Evolutionary conservation across 495 filamentous ascomycete species (phyloP).

Genomic region (Xylaria intraflava): DNA sequence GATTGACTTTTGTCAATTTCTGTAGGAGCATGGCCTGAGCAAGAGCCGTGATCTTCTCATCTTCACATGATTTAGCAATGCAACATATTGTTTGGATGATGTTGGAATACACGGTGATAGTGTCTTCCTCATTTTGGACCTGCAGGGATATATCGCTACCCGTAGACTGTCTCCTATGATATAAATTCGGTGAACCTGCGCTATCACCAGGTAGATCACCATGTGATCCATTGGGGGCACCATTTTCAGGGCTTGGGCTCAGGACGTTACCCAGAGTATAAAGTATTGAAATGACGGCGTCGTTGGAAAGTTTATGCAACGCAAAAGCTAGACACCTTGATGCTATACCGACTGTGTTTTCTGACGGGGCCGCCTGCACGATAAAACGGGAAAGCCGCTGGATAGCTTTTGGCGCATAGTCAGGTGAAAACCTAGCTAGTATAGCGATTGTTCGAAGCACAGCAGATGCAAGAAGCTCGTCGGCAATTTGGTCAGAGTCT

Average conservation of each 20-base stretch:
- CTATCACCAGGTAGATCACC: slow-evolving; percentile 29
- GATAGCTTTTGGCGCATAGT: slow-evolving; percentile 66
- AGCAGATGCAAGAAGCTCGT: slow-evolving; percentile 62
- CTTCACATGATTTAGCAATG: slow-evolving; percentile 71
- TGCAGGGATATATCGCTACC: slow-evolving; percentile 75
- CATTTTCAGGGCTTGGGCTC: slow-evolving; percentile 55
- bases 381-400: slow-evolving; percentile 79
- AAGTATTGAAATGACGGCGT: slow-evolving; percentile 87
- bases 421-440: slow-evolving; percentile 63
- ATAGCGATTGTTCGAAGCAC: slow-evolving; percentile 78
- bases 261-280: slow-evolving; percentile 92
- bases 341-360: slow-evolving; percentile 61
- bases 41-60: slow-evolving; percentile 87
- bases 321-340: slow-evolving; percentile 75
- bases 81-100: slow-evolving; percentile 84
- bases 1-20: slow-evolving; percentile 77
- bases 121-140: slow-evolving; percentile 66
- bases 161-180: slow-evolving; percentile 50
- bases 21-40: slow-evolving; percentile 95
- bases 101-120: slow-evolving; percentile 61
- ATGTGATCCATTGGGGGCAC: slow-evolving; percentile 29
- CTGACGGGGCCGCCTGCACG: slow-evolving; percentile 65
- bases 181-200: slow-evolving; percentile 35
- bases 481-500: slow-evolving; percentile 74
- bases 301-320: slow-evolving; percentile 73